Evolutionary conservation across 305 asterid species (phyloP).

Genomic region (Fraxinus greggii): DNA sequence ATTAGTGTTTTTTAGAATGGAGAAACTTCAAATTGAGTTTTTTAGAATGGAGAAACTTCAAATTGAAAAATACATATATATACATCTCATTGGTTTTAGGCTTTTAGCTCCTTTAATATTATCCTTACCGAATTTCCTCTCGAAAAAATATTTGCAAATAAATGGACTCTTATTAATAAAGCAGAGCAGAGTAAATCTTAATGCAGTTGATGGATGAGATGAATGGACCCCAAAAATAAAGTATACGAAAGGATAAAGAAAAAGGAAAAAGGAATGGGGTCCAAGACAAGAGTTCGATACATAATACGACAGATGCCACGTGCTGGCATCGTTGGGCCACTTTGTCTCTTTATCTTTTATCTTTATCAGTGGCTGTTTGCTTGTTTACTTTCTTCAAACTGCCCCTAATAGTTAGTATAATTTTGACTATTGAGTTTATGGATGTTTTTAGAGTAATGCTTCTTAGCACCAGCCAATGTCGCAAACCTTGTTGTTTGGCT

Average conservation of each 20-base stretch:
- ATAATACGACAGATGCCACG: background rate
- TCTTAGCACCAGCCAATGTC: background rate
- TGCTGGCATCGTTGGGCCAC: slow-evolving; percentile 15
- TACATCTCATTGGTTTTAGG: background rate
- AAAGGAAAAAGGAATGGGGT: background rate
- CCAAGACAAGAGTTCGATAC: background rate
- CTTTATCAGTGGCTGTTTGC: background rate
- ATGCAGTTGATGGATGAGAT: background rate
- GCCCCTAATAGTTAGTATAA: background rate
- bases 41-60: background rate
- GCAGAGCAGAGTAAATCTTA: background rate
- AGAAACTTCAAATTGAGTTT: background rate
- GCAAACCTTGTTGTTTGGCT: background rate
- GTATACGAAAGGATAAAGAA: background rate
- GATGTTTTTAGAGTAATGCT: background rate
- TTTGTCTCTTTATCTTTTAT: background rate
- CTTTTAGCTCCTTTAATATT: background rate
- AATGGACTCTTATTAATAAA: background rate
- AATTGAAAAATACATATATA: background rate
- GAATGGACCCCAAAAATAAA: background rate
- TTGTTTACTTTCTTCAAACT: background rate
- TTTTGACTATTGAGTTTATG: background rate
- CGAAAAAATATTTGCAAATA: background rate
- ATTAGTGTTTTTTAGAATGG: background rate
- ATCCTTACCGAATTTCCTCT: background rate